phyloP scores from a whole-genome alignment of 768 basidiomycete genomes.

The Pleurotus ostreatus region DNA sequence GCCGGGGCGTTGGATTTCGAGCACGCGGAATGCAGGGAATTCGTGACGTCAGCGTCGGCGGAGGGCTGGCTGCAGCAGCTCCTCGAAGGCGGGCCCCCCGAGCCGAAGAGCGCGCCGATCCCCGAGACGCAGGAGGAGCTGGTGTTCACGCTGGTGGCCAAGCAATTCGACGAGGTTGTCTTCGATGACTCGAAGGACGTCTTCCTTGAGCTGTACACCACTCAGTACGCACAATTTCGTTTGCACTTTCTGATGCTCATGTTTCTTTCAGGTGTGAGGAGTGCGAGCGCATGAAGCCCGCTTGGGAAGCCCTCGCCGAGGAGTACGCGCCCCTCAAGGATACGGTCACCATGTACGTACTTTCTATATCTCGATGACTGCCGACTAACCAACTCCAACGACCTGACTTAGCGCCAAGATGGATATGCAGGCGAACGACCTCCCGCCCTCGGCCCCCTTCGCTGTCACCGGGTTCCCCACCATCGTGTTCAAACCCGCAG shows the following conservation, averaged over 20 bases:
- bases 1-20: conserved; percentile 88
- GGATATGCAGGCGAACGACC: conserved; percentile 94
- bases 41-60: conserved; percentile 53
- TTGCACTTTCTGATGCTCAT: background rate
- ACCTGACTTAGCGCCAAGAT: conserved; percentile 72
- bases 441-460: conserved; percentile 90
- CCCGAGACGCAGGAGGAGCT: conserved; percentile 80
- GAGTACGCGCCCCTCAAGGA: conserved; percentile 75
- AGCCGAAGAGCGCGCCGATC: conserved; percentile 86
- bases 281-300: conserved; percentile 95
- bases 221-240: conserved; percentile 61
- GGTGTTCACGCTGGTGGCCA: conserved; percentile 81
- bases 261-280: conserved; percentile 69
- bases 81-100: conserved; percentile 71
- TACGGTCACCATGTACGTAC: conserved; percentile 67
- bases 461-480: conserved; percentile 88
- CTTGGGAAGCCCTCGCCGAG: conserved; percentile 87
- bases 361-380: background rate
- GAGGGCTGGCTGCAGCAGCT: conserved; percentile 61
- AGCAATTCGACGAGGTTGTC: conserved; percentile 84
- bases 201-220: conserved; percentile 94
- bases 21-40: conserved; percentile 71
- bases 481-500: conserved; percentile 93
- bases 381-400: background rate
- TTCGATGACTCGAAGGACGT: conserved; percentile 89